A percentile compares a stretch with the other conserved stretches of the same genome.
Conservation (phyloP, 306 rosid genomes). For the Rosa chinensis region DNA sequence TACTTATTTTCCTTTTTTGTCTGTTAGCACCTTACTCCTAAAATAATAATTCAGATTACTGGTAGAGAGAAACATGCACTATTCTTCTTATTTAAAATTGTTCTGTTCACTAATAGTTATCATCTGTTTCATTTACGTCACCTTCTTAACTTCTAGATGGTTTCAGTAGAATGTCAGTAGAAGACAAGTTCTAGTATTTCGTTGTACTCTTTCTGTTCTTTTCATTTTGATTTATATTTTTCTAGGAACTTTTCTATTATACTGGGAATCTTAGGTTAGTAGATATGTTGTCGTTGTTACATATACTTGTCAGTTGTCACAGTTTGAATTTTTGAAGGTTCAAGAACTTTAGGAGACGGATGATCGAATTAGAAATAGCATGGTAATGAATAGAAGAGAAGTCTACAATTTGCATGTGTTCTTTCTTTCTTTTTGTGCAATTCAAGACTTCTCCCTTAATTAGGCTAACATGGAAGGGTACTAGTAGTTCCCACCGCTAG, state of each 20-base stretch:
- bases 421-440: background rate
- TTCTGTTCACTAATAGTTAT: background rate
- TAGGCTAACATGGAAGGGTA: background rate
- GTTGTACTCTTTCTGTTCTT: no score
- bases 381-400: background rate
- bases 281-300: background rate
- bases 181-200: no score
- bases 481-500: no score
- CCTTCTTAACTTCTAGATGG: background rate
- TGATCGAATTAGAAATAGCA: background rate
- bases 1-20: no score
- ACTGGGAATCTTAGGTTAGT: no score
- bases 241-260: no score
- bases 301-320: background rate
- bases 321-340: background rate
- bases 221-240: no score
- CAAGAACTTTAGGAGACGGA: background rate
- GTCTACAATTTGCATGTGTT: background rate
- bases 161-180: background rate
- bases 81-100: background rate
- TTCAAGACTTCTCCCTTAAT: background rate
- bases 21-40: no score
- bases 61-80: no score
- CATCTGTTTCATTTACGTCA: background rate
- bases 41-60: no score